Evolutionary conservation across 495 filamentous ascomycete genomes (phyloP), one percentile per base, ranked within the genome.

Genomic region (Rhizodiscina lignyota): DNA sequence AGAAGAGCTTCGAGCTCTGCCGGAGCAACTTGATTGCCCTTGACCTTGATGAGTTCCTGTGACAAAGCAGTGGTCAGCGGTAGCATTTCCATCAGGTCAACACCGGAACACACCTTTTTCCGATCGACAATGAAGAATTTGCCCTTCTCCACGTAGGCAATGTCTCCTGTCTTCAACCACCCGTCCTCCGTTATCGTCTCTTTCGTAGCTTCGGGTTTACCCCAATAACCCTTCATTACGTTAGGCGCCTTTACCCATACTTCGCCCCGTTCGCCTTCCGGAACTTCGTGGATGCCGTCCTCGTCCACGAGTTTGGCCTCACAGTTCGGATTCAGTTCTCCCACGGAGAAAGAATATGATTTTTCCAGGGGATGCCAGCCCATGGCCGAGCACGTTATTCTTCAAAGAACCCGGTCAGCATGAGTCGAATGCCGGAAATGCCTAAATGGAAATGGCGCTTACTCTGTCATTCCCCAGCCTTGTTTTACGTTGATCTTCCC

Each of bases 391-490:
- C 79, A 85, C 0, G 80, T 85, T 5, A 70, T 48, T 41, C 66
- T 70, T 35, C 36, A 8, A 27, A 8, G 8, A 27, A 44, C 21
- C 2, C 11, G 18, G 4, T 22, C 11, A 39, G 21, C 16, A 35
- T n/a, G n/a, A n/a, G n/a, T n/a, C n/a, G n/a, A n/a, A 15, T 33
- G 38, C 47, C 24, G 40, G 29, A 29, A 38, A 20, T 24, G 10
- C 21, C 17, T 6, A 19, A 36, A 13, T 12, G 4, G 15, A 8
- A 20, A 31, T 27, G 26, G 16, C 21, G 66, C 58, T 45, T 51
- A 69, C 64, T 85, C 79, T 0, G 80, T 86, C 74, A 86, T 81
- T 4, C 83, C 83, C 76, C 80, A 91, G 0, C 79, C 83, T 47
- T 91, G 83, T 35, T 72, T 79, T 5, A 87, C 49, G 10, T 43